Conservation (phyloP, 495 filamentous ascomycete genomes). For the Tuber magnatum region DNA sequence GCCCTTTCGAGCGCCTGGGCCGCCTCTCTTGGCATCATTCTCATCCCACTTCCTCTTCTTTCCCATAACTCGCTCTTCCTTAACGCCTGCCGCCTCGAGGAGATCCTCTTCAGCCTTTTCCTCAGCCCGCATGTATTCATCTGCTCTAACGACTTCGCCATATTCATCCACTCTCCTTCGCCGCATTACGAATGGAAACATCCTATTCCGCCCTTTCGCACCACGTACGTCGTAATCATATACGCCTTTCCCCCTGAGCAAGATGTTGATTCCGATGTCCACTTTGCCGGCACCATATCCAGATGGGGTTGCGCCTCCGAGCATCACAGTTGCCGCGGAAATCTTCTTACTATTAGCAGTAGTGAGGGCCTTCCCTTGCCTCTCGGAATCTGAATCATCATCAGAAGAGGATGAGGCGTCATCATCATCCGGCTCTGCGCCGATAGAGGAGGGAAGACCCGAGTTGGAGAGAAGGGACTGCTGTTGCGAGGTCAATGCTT, state of each 20-base stretch:
- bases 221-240: slow-evolving; percentile 90
- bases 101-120: slow-evolving; percentile 74
- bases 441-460: slow-evolving; percentile 23
- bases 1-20: slow-evolving; percentile 31
- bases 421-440: slow-evolving; percentile 61
- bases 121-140: slow-evolving; percentile 89
- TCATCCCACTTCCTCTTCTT: slow-evolving; percentile 95
- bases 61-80: slow-evolving; percentile 55
- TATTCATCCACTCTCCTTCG: slow-evolving; percentile 80
- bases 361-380: slow-evolving; percentile 76
- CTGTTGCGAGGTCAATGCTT: slow-evolving; percentile 31
- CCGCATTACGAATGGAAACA: slow-evolving; percentile 80
- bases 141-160: slow-evolving; percentile 83
- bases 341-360: slow-evolving; percentile 53
- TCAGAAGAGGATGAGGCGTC: slow-evolving; percentile 74
- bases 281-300: slow-evolving; percentile 63
- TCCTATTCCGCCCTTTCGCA: slow-evolving; percentile 85
- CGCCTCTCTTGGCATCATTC: slow-evolving; percentile 26
- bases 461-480: slow-evolving; percentile 29
- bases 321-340: slow-evolving; percentile 70
- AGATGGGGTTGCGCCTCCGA: slow-evolving; percentile 31
- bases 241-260: slow-evolving; percentile 77
- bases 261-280: slow-evolving; percentile 81
- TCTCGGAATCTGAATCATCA: slow-evolving; percentile 78
- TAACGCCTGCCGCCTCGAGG: slow-evolving; percentile 49